phyloP scores from a whole-genome alignment of 164 flowering plant genomes.

The Cinnamomum chago region DNA sequence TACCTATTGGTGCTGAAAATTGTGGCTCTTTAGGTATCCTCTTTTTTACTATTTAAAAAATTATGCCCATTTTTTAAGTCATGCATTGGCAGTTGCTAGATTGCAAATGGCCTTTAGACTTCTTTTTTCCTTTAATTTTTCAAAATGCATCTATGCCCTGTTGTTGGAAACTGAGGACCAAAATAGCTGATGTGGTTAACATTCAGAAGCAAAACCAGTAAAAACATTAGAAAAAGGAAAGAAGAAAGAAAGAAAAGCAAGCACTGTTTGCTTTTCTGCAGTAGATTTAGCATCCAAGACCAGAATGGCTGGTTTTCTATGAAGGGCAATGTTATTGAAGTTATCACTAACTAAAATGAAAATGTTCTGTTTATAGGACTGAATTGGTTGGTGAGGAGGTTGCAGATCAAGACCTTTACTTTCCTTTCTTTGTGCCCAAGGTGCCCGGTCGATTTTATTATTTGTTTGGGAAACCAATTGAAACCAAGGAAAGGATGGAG shows the following conservation, averaged over 20 bases:
- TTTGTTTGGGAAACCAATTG: constrained; percentile 79
- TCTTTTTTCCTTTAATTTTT: too few species aligned
- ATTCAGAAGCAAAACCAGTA: too few species aligned
- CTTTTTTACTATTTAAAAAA: too few species aligned
- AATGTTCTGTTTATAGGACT: constrained; percentile 28
- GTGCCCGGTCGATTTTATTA: constrained; percentile 82
- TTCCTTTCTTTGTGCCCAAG: constrained; percentile 71
- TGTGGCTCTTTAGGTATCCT: too few species aligned
- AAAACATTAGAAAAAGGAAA: too few species aligned
- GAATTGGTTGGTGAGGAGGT: constrained; percentile 53
- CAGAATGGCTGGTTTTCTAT: too few species aligned
- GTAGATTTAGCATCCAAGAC: too few species aligned
- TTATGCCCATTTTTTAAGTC: too few species aligned
- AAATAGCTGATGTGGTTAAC: too few species aligned
- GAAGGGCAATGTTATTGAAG: background rate
- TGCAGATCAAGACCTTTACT: constrained; percentile 36
- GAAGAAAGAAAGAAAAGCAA: background rate
- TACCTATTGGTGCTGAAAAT: too few species aligned
- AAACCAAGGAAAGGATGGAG: constrained; percentile 51
- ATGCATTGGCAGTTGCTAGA: too few species aligned
- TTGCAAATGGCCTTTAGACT: too few species aligned
- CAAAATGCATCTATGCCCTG: background rate
- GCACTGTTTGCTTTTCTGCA: background rate
- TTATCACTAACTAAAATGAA: background rate
- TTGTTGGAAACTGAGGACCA: background rate